phyloP scores from a whole-genome alignment of 768 basidiomycete genomes.

The Brasilioporus rufonigricans region DNA sequence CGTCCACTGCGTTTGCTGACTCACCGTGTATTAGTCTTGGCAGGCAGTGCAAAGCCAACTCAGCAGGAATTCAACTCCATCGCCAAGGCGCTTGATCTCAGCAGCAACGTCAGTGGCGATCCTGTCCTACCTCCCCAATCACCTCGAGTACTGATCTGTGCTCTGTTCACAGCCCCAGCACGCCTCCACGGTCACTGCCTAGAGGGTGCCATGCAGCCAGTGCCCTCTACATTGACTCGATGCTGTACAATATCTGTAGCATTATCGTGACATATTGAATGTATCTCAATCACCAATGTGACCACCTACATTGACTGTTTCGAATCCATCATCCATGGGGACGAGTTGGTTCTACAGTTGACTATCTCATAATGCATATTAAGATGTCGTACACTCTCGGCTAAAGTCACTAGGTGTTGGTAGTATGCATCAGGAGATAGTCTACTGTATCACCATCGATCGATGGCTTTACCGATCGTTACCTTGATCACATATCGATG shows the following conservation, averaged over 20 bases:
- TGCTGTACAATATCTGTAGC: conserved; percentile 14
- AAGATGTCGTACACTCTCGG: too few species aligned
- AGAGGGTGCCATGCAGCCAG: too few species aligned
- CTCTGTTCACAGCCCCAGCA: background rate
- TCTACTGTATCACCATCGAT: background rate
- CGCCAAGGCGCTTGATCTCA: conserved; percentile 42
- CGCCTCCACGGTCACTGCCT: background rate
- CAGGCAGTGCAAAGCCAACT: conserved; percentile 42
- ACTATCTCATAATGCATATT: too few species aligned
- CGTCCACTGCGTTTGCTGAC: background rate
- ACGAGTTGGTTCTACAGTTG: too few species aligned
- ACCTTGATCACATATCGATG: background rate
- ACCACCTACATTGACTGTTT: background rate
- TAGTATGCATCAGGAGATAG: too few species aligned
- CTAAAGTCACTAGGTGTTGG: too few species aligned
- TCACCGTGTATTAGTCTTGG: conserved; percentile 47
- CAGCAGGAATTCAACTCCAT: conserved; percentile 48
- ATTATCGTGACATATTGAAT: background rate
- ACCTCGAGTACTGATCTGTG: background rate
- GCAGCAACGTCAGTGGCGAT: conserved; percentile 28
- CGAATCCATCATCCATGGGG: background rate
- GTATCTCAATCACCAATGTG: background rate
- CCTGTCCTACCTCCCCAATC: background rate
- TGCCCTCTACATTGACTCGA: background rate
- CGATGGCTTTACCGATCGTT: background rate